Conservation (phyloP, 805 yeast species). For the Ogataea ramenticola region DNA sequence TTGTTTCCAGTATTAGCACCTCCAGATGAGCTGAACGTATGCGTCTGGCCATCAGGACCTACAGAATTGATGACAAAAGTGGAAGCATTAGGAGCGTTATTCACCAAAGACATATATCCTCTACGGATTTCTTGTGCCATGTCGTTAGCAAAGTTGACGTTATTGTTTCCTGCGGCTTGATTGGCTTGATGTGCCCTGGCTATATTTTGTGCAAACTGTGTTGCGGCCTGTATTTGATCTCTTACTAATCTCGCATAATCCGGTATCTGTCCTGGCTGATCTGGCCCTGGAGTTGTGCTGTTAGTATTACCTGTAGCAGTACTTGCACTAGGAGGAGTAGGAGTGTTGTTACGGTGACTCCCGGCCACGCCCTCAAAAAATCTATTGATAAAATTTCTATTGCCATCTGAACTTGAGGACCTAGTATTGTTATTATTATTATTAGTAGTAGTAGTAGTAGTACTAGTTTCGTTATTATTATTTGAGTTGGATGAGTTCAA, state of each 20-base stretch:
- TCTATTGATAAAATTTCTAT: not conserved
- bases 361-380: not conserved
- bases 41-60: not conserved
- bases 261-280: not conserved
- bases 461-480: too few relatives aligned
- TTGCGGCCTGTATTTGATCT: not conserved
- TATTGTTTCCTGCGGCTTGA: too few relatives aligned
- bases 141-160: too few relatives aligned
- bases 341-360: too few relatives aligned
- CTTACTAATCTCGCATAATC: not conserved
- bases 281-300: too few relatives aligned
- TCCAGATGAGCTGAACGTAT: not conserved
- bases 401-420: not conserved
- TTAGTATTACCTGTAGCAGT: too few relatives aligned
- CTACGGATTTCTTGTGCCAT: too few relatives aligned
- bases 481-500: too few relatives aligned
- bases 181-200: too few relatives aligned
- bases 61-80: not conserved
- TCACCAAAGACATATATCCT: too few relatives aligned
- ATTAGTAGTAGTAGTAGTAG: not conserved
- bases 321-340: too few relatives aligned
- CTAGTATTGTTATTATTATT: not conserved
- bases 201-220: too few relatives aligned
- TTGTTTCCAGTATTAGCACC: not conserved
- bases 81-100: not conserved